Evolutionary conservation across 257 asterid species (phyloP).

Genomic region (Solanum clarkiae): DNA sequence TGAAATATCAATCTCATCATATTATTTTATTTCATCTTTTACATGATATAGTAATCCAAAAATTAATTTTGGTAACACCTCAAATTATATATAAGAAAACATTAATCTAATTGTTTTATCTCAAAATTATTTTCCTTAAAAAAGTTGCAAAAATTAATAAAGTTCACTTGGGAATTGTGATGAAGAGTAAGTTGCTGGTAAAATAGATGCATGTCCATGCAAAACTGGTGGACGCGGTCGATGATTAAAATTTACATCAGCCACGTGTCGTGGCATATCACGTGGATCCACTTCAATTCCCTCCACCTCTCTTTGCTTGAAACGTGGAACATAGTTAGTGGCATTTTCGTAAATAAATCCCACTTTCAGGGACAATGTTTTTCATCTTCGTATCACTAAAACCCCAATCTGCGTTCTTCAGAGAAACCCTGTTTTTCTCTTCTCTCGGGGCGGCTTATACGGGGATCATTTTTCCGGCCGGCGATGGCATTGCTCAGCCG

Average conservation of each 20-base stretch:
- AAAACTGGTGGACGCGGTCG: background rate
- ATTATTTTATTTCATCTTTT: too few species aligned
- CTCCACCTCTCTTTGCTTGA: background rate
- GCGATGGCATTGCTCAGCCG: constrained; percentile 56
- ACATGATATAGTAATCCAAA: too few species aligned
- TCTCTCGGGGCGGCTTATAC: background rate
- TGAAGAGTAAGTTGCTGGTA: background rate
- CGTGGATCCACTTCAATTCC: background rate
- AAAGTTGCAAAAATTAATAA: background rate
- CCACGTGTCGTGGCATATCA: background rate
- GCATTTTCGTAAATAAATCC: background rate
- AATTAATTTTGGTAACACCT: too few species aligned
- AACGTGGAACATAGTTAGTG: background rate
- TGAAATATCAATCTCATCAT: too few species aligned
- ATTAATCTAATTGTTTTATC: too few species aligned
- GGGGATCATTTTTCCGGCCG: background rate
- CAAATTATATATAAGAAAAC: too few species aligned
- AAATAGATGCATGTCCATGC: background rate
- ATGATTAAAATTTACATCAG: background rate
- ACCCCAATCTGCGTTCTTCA: background rate
- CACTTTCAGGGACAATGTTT: background rate
- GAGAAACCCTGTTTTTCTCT: constrained; percentile 1
- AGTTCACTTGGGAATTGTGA: background rate
- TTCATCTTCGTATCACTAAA: background rate
- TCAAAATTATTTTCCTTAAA: too few species aligned